phyloP scores from a whole-genome alignment of 1,284 basidiomycete genomes.

The Cryptococcus hybrid region DNA sequence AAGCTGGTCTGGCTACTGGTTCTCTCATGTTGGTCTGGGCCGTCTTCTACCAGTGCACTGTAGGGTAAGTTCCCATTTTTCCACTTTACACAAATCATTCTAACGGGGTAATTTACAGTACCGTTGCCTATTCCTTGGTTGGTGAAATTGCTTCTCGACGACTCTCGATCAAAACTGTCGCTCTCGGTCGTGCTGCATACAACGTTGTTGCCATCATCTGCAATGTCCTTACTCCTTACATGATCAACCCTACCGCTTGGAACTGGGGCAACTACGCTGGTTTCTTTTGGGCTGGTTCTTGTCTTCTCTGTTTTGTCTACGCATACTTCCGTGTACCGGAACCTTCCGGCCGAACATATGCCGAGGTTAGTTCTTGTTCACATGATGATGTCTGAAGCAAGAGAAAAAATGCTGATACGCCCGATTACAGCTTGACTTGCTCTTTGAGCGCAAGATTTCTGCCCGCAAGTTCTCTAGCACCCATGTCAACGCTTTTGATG shows the following conservation, averaged over 20 bases:
- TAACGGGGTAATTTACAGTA: conserved; percentile 1
- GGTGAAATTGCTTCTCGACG: conserved; percentile 54
- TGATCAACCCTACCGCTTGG: conserved; percentile 53
- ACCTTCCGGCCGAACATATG: conserved; percentile 49
- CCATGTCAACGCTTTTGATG: conserved; percentile 22
- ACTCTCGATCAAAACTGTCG: conserved; percentile 56
- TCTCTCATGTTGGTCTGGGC: conserved; percentile 52
- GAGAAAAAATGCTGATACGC: background rate
- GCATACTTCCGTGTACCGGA: conserved; percentile 50
- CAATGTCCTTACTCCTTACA: conserved; percentile 50
- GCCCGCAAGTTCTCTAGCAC: conserved; percentile 27
- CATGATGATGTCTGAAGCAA: background rate
- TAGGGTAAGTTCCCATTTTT: conserved; percentile 30
- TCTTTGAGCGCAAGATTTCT: conserved; percentile 47
- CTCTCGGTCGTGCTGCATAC: conserved; percentile 52
- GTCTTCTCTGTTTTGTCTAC: conserved; percentile 48
- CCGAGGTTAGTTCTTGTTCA: conserved; percentile 30
- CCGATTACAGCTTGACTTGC: conserved; percentile 38
- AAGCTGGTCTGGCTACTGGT: conserved; percentile 48
- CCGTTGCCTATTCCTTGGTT: conserved; percentile 50
- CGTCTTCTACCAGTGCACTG: conserved; percentile 44
- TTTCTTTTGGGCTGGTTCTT: conserved; percentile 44
- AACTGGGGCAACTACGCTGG: conserved; percentile 49
- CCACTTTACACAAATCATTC: background rate
- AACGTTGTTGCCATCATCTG: conserved; percentile 50